Percentiles rank a stretch among this genome's conserved stretches.
Evolutionary conservation across 1,284 basidiomycete species (phyloP).

Genomic region (Cutaneotrichosporon sp.): DNA sequence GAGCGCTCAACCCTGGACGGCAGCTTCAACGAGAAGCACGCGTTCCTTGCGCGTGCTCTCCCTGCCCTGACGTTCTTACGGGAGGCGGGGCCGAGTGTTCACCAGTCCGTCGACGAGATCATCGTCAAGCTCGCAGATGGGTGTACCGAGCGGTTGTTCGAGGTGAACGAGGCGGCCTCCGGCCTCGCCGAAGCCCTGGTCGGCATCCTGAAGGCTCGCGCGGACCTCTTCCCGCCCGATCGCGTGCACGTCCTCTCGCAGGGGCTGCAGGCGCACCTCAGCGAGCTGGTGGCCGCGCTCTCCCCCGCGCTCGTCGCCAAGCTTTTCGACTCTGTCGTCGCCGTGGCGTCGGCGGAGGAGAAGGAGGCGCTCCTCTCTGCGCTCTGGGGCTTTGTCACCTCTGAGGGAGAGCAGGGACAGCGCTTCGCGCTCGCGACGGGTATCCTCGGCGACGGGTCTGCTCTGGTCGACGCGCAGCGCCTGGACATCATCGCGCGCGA

Average conservation of each 20-base stretch:
- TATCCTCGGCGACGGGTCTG: conserved; percentile 9
- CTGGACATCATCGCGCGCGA: conserved; percentile 38
- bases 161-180: background rate
- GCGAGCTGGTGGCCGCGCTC: conserved; percentile 23
- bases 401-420: conserved; percentile 14
- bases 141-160: conserved; percentile 23
- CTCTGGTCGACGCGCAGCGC: conserved; percentile 25
- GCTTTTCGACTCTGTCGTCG: conserved; percentile 22
- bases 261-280: conserved; percentile 23
- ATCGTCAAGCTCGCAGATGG: conserved; percentile 24
- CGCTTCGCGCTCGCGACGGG: conserved; percentile 29
- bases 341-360: conserved; percentile 8
- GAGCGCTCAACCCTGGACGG: conserved; percentile 67
- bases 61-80: conserved; percentile 18
- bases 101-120: conserved; percentile 13
- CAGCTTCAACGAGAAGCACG: conserved; percentile 19
- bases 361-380: conserved; percentile 16
- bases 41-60: conserved; percentile 25
- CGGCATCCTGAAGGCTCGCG: conserved; percentile 21
- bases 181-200: conserved; percentile 24
- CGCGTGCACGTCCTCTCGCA: conserved; percentile 23
- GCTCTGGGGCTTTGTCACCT: conserved; percentile 22
- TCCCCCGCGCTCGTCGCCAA: conserved; percentile 20
- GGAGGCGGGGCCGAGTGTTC: background rate
- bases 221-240: conserved; percentile 22